Conservation (phyloP, 2,329 filamentous ascomycete genomes). For the Botrytis porri region DNA sequence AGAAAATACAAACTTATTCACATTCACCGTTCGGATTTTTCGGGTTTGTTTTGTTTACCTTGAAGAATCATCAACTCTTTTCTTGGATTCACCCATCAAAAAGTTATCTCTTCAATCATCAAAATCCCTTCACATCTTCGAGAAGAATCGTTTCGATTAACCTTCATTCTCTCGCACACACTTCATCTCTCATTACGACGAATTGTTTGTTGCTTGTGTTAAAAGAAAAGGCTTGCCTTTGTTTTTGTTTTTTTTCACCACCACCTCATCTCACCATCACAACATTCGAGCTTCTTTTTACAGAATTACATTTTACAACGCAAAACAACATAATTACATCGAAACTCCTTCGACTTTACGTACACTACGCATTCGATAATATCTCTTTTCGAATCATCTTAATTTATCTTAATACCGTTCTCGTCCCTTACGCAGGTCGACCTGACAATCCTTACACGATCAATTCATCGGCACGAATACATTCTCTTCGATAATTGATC, state of each 20-base stretch:
- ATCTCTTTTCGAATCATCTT: conserved; percentile 13
- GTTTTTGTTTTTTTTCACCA: neutral
- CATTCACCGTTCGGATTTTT: conserved; percentile 9
- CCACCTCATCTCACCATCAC: conserved; percentile 1
- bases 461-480: neutral
- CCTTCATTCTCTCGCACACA: neutral
- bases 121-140: neutral
- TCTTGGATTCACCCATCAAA: conserved; percentile 10
- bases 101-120: neutral
- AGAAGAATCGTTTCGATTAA: conserved; percentile 5
- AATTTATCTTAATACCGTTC: conserved; percentile 20
- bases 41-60: neutral
- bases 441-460: neutral
- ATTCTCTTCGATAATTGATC: conserved; percentile 1
- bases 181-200: neutral
- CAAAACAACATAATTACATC: conserved; percentile 13
- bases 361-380: conserved; percentile 13
- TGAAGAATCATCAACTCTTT: neutral
- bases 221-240: conserved; percentile 12
- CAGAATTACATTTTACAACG: conserved; percentile 9
- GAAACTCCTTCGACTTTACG: neutral
- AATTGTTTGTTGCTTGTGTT: conserved; percentile 11
- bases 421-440: neutral
- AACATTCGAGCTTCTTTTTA: conserved; percentile 10
- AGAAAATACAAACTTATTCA: neutral